Base-by-base conservation (phyloP, 768 basidiomycete species). In the Calvatia gigantea region DNA sequence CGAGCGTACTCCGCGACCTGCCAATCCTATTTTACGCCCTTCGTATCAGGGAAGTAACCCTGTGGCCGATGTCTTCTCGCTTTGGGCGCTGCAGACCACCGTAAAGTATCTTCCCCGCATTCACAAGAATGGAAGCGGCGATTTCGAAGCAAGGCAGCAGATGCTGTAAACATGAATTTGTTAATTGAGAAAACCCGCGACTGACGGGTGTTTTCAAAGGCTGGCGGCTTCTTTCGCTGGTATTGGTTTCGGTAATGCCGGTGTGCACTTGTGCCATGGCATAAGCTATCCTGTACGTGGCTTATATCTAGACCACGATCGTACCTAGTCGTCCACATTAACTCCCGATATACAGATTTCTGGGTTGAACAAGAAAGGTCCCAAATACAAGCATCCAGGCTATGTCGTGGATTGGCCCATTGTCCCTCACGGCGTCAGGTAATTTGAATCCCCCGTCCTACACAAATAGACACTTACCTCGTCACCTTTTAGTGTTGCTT, bases 1-100 rank as follows among this genome's bases (percentile, higher is more conserved):
- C 17, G 91, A 96, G 70, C 88, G 96, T 46, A 85, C 80, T 1
- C 96, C 95, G 4, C 83, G 96, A 23, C 96, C 96, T 2, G 64
- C 82, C 7, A 97, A 98, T 70, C 96, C 96, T 2, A 87, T 94
- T 38, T 72, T 91, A 39, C 81, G 96, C 39, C 96, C 96, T 25
- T 89, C 93, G 3, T 97, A 96, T 65, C 94, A 96, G 70, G 94
- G 93, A 57, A 87, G 89, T 66, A 96, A 96, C 65, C 91, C 91
- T 4, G 89, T 98, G 45, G 93, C 94, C 2, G 96, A 98, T 65
- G 91, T 98, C 44, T 98, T 98, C 74, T 92, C 92, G 15, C 75
- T 88, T 53, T 98, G 96, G 95, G 95, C 96, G 2, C 75, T 98
- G 56, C 81, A 84, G 63, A 89, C 92, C 12, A 91, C 94, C 0